Evolutionary conservation across 2,329 filamentous ascomycete species (phyloP), one percentile per base, ranked within the genome.

Genomic region (Didymella pinodella): DNA sequence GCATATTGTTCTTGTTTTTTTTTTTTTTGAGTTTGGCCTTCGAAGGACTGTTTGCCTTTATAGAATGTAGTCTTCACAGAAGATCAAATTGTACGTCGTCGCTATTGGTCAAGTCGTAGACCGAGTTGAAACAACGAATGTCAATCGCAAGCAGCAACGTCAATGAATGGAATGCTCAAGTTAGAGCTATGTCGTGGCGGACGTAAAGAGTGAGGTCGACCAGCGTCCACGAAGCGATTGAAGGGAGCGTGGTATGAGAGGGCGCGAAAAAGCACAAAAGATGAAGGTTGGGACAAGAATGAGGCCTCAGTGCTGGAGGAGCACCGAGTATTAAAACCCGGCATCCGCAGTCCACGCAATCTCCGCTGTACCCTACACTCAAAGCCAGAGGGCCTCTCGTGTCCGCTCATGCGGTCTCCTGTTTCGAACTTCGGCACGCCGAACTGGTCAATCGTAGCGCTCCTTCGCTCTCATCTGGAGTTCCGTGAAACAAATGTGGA

Each of bases 401-500:
- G 52, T 59, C 56, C 46, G 56, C 32, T 54, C 50, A 59, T 61
- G 62, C 53, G 22, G 57, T 55, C 66, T 70, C 68, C 64, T 67
- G 66, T 70, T 67, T 70, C 56, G 49, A 61, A 29, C 56, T 48
- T 60, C 54, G 47, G 55, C 53, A 54, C 69, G 65, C 45, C 40
- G 18, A 54, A 71, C 61, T 74, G 73, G 72, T 68, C 59, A 61
- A 65, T 60, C 55, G 61, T 41, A 57, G 58, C 52, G 61, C 63
- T 67, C 61, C 59, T 63, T 65, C 53, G 59, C 52, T 52, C 59
- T 64, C 63, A 53, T 65, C 50, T 66, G 65, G 63, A 69, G 72
- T 75, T 75, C 71, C 68, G 69, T 67, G 65, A 74, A 71, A 68
- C 70, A 60, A 59, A 29, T 48, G 72, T 75, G 71, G 72, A 65